These are phyloP conservation scores for Mycena indigotica DNA, from an alignment of 768 basidiomycete species.

Conservation along the genomic window DNA sequence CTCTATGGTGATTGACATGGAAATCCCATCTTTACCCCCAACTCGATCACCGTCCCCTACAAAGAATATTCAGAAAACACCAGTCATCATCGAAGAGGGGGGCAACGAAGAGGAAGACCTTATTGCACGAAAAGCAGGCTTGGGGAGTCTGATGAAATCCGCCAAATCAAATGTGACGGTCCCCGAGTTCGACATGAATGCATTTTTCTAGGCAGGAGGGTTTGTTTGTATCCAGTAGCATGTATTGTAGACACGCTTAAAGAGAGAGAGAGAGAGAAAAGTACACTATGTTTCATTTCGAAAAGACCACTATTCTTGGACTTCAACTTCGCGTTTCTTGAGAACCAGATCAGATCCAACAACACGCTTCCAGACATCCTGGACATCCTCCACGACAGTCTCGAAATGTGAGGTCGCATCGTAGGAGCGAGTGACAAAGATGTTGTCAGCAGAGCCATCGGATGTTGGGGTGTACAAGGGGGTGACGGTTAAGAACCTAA, in stretches of 20 bases:
- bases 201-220: constrained; percentile 61
- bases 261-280: constrained; percentile 14
- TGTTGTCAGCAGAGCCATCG: constrained; percentile 79
- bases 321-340: constrained; percentile 82
- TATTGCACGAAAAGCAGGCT: constrained; percentile 65
- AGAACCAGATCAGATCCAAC: constrained; percentile 76
- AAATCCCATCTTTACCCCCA: constrained; percentile 62
- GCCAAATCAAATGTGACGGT: constrained; percentile 85
- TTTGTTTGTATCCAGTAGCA: not conserved
- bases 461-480: constrained; percentile 89
- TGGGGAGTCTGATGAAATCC: constrained; percentile 87
- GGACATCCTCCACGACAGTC: constrained; percentile 96
- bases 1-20: constrained; percentile 90
- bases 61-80: constrained; percentile 24
- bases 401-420: constrained; percentile 99
- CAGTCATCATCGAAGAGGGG: constrained; percentile 32
- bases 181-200: constrained; percentile 86
- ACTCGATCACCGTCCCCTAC: constrained; percentile 58
- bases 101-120: constrained; percentile 60
- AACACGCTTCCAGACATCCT: constrained; percentile 93
- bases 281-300: constrained; percentile 13
- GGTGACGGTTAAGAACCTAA: constrained; percentile 91
- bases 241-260: not conserved
- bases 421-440: constrained; percentile 97
- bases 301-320: constrained; percentile 43